Evolutionary conservation across 331 rosid genomes (phyloP).

Genomic region (Saraca asoca): DNA sequence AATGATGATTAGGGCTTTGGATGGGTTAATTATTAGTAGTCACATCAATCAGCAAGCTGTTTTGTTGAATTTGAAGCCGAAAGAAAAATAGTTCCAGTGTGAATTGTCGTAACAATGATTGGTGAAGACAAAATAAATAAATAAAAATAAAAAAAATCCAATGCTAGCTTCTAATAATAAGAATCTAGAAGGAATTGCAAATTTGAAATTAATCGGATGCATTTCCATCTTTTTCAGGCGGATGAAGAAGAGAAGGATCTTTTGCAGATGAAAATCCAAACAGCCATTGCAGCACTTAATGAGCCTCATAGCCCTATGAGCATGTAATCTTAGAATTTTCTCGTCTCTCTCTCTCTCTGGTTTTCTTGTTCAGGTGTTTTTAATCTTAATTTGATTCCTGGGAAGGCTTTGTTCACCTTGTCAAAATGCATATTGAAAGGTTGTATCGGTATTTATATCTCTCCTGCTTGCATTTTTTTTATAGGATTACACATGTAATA

Average conservation of each 20-base stretch:
- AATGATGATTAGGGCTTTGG: too few relatives aligned
- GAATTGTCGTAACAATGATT: background rate
- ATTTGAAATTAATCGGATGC: too few relatives aligned
- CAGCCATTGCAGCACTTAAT: conserved; percentile 77
- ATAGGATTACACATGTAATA: too few relatives aligned
- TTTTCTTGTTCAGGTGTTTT: conserved; percentile 11
- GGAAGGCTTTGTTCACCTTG: background rate
- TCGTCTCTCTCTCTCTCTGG: too few relatives aligned
- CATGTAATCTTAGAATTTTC: too few relatives aligned
- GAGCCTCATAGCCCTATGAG: conserved; percentile 81
- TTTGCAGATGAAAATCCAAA: conserved; percentile 59
- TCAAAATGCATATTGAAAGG: background rate
- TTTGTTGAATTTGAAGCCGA: background rate
- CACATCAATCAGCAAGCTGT: too few relatives aligned
- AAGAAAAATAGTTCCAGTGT: background rate
- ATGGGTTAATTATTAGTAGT: too few relatives aligned
- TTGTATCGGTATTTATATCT: too few relatives aligned
- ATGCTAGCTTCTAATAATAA: too few relatives aligned
- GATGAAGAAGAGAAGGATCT: conserved; percentile 76
- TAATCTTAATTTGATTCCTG: background rate
- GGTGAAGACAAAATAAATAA: background rate
- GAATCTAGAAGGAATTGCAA: too few relatives aligned
- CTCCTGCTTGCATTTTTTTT: too few relatives aligned
- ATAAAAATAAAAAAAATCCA: too few relatives aligned
- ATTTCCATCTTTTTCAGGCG: conserved; percentile 48